Conservation (phyloP, 352 stramenopile species). For the Phytophthora fragariae region DNA sequence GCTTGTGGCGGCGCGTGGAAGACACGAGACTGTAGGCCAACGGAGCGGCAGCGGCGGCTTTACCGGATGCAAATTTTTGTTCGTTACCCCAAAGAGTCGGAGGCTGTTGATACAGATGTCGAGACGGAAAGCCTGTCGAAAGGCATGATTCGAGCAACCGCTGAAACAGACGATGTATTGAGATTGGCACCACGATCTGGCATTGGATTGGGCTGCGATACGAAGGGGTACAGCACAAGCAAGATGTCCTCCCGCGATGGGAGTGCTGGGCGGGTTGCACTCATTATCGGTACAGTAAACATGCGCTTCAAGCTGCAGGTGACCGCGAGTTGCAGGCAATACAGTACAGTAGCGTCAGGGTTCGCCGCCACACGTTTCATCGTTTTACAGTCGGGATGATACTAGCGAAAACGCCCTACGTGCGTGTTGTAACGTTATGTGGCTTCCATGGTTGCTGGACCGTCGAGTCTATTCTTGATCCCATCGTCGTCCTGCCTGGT, state of each 20-base stretch:
- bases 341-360: not conserved
- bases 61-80: constrained; percentile 25
- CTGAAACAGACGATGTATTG: not conserved
- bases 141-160: not conserved
- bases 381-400: not conserved
- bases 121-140: not conserved
- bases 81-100: constrained; percentile 22
- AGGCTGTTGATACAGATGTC: constrained; percentile 18
- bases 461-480: constrained; percentile 10
- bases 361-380: not conserved
- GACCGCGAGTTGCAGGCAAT: too few species aligned
- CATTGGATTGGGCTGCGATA: constrained; percentile 4
- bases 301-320: not conserved
- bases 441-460: not conserved
- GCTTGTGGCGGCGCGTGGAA: constrained; percentile 16
- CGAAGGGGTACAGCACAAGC: not conserved
- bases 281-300: constrained; percentile 2
- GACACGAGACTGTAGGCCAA: constrained; percentile 8
- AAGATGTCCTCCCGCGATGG: not conserved
- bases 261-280: not conserved
- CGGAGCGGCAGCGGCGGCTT: constrained; percentile 1
- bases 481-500: not conserved
- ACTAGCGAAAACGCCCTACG: not conserved
- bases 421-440: constrained; percentile 7
- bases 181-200: not conserved